Evolutionary conservation across 2,329 filamentous ascomycete genomes (phyloP), one percentile per base, ranked within the genome.

Genomic region (Exophiala viscosa): DNA sequence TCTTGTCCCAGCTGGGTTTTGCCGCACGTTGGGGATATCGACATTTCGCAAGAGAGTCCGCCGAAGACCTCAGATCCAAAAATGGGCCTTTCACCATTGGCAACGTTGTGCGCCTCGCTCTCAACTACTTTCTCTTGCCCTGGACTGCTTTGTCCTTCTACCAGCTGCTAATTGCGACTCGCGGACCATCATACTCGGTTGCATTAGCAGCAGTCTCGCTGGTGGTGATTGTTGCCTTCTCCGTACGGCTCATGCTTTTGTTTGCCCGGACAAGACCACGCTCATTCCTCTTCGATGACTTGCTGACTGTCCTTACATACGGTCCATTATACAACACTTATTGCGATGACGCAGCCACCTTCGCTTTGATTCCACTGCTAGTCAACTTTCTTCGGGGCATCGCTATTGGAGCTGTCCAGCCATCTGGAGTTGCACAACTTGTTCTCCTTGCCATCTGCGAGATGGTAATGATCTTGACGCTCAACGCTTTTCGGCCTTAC

Each of bases 271-370:
- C 89, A 1, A 85, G 87, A 59, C 91, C 91, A 5, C 85, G 90
- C 55, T 87, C 90, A 1, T 87, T 90, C 60, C 78, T 99, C 8
- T 99, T 96, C 67, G 93, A 99, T 70, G 90, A 97, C 65, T 77
- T 99, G 44, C 84, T 90, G 5, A 96, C 90, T 0, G 84, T 97
- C 7, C 77, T 99, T 2, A 79, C 90, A 1, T 97, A 96, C 63
- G 93, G 93, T 0, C 90, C 93, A 4, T 76, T 99, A 6, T 99
- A 99, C 71, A 99, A 99, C 71, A 99, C 93, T 0, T 97, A 95
- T 69, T 93, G 88, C 18, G 93, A 99, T 68, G 88, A 92, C 67
- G 90, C 90, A 0, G 89, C 92, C 6, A 85, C 89, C 0, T 99
- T 95, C 69, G 90, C 92, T 5, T 78, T 96, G 38, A 84, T 96